Evolutionary conservation across 177 flowering plant species (phyloP).

Genomic region (Vitis hybrid): DNA sequence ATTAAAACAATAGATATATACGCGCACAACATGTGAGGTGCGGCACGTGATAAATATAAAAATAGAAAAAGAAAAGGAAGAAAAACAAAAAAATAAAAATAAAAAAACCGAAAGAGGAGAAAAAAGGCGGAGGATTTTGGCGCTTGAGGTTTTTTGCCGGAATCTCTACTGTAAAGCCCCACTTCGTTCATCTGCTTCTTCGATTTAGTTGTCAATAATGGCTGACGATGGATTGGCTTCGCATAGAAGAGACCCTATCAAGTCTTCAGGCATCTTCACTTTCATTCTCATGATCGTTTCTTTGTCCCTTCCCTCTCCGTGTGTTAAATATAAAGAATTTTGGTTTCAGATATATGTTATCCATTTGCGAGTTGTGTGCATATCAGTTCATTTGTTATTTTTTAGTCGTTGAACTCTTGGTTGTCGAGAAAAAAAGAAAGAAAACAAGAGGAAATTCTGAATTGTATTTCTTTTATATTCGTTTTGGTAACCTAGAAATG

Average conservation of each 20-base stretch:
- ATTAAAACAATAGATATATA: too few species aligned
- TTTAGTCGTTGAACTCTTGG: neutral
- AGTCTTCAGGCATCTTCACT: slow-evolving; percentile 54
- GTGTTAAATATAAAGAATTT: too few species aligned
- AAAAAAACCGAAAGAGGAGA: too few species aligned
- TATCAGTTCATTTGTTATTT: too few species aligned
- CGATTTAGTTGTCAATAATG: slow-evolving; percentile 30
- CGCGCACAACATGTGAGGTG: too few species aligned
- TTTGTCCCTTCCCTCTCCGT: neutral
- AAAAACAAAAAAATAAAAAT: too few species aligned
- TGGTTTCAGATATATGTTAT: too few species aligned
- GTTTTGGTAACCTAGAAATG: too few species aligned
- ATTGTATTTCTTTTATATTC: too few species aligned
- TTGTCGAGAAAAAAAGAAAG: slow-evolving; percentile 3
- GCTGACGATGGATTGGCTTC: slow-evolving; percentile 51
- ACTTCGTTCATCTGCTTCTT: neutral
- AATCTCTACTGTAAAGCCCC: neutral
- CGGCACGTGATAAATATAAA: too few species aligned
- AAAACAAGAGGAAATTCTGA: neutral
- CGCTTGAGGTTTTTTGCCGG: neutral
- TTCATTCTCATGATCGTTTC: neutral
- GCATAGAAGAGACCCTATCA: slow-evolving; percentile 62
- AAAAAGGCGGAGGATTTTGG: slow-evolving; percentile 9
- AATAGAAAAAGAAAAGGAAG: too few species aligned
- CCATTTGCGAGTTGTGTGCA: too few species aligned